These are phyloP conservation scores for Hyaloscypha hepaticicola DNA, from an alignment of 495 filamentous ascomycete genomes.

Conservation along the genomic window DNA sequence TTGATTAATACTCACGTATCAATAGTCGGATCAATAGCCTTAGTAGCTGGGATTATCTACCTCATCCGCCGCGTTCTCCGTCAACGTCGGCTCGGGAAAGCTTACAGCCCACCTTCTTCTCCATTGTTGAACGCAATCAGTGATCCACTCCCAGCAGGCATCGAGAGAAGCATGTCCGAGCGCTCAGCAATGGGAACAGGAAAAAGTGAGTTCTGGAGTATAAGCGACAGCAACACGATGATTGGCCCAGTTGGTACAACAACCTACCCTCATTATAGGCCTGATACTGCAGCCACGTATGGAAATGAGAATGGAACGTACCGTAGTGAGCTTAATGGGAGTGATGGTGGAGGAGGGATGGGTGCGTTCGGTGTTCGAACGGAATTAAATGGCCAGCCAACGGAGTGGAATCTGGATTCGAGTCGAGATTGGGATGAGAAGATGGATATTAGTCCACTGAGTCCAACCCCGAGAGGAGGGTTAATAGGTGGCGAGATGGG, in stretches of 20 bases:
- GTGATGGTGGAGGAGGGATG: background rate
- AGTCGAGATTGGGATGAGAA: background rate
- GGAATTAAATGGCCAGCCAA: background rate
- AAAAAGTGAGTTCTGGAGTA: constrained; percentile 5
- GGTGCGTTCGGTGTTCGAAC: background rate
- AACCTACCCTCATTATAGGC: background rate
- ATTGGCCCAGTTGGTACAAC: background rate
- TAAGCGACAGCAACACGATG: background rate
- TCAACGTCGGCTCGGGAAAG: constrained; percentile 4
- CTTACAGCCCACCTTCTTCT: constrained; percentile 6
- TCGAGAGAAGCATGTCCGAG: constrained; percentile 1
- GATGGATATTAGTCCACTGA: background rate
- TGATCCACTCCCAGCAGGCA: background rate
- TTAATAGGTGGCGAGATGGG: background rate
- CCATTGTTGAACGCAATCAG: background rate
- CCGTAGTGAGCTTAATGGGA: background rate
- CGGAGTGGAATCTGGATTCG: background rate
- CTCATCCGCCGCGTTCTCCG: constrained; percentile 7
- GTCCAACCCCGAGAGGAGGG: background rate
- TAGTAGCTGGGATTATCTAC: background rate
- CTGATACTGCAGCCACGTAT: background rate
- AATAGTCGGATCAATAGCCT: background rate
- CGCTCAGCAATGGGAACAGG: background rate
- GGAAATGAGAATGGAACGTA: background rate
- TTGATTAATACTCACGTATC: background rate